Conservation (phyloP, 352 stramenopile genomes). For the Pilasporangium apinafurcum region DNA sequence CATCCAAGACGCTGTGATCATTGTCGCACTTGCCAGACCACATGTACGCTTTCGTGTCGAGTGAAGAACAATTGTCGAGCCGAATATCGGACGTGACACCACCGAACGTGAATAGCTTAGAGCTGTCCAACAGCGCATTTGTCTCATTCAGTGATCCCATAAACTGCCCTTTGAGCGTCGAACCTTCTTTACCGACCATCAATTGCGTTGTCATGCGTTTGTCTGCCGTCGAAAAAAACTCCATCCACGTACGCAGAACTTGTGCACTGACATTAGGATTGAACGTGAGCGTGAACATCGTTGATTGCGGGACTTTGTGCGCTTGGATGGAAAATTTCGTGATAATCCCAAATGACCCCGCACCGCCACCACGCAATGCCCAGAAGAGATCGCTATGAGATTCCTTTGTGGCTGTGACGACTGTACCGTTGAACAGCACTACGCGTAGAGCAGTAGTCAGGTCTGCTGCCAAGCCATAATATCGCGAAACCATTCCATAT, state of each 20-base stretch:
- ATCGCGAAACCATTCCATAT: conserved; percentile 38
- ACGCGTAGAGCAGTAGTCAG: conserved; percentile 35
- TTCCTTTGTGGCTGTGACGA: conserved; percentile 31
- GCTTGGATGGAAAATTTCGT: conserved; percentile 43
- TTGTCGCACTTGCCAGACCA: conserved; percentile 34
- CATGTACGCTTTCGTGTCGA: conserved; percentile 43
- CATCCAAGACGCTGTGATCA: conserved; percentile 26
- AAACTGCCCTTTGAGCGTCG: conserved; percentile 34
- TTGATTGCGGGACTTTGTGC: conserved; percentile 29
- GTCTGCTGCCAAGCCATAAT: conserved; percentile 44
- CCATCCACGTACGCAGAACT: conserved; percentile 39
- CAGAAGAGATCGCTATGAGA: conserved; percentile 41
- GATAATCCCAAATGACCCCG: conserved; percentile 47
- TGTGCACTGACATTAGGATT: conserved; percentile 20
- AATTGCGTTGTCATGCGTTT: conserved; percentile 45
- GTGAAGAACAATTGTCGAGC: conserved; percentile 30
- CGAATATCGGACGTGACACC: conserved; percentile 27
- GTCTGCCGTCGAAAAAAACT: conserved; percentile 38
- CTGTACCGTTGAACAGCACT: conserved; percentile 27
- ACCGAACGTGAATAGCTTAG: conserved; percentile 21
- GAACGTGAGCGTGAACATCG: conserved; percentile 40
- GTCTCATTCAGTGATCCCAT: conserved; percentile 26
- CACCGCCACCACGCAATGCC: conserved; percentile 38
- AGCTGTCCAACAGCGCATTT: conserved; percentile 23
- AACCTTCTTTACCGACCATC: conserved; percentile 22